These are phyloP conservation scores for Aspergillus cejpii DNA, from an alignment of 2,329 filamentous ascomycete species.

Conservation along the genomic window DNA sequence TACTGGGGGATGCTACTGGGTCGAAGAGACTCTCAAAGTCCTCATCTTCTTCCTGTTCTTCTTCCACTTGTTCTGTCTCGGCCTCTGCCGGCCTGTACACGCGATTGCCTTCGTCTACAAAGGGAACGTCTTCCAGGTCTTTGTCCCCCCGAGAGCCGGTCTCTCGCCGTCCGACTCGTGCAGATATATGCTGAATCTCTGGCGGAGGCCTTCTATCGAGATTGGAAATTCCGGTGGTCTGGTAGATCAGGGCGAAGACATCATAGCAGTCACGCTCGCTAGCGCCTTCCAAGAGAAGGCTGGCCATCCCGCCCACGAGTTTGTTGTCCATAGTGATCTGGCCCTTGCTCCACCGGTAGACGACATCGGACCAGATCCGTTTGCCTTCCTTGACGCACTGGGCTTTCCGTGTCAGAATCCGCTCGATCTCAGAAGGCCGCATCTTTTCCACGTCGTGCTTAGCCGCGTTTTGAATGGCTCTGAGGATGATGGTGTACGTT, in stretches of 20 bases:
- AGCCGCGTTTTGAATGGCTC: slow-evolving; percentile 57
- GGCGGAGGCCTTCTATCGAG: slow-evolving; percentile 23
- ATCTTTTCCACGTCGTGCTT: slow-evolving; percentile 27
- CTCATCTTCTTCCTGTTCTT: slow-evolving; percentile 21
- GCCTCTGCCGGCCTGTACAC: slow-evolving; percentile 17
- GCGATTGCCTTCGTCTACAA: slow-evolving; percentile 24
- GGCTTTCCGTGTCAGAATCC: slow-evolving; percentile 23
- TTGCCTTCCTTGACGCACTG: slow-evolving; percentile 59
- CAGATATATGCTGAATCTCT: slow-evolving; percentile 3
- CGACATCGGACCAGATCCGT: slow-evolving; percentile 72
- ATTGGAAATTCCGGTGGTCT: slow-evolving; percentile 68
- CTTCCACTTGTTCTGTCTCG: slow-evolving; percentile 10
- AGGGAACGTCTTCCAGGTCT: slow-evolving; percentile 25
- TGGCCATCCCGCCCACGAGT: slow-evolving; percentile 74
- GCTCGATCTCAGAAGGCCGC: slow-evolving; percentile 25
- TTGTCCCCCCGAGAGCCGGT: background rate
- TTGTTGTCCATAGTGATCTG: slow-evolving; percentile 67
- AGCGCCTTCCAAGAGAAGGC: slow-evolving; percentile 61
- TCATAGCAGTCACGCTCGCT: slow-evolving; percentile 59
- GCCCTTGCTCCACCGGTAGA: slow-evolving; percentile 67
- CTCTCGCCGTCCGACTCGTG: background rate
- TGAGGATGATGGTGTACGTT: slow-evolving; percentile 79
- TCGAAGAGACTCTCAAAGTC: slow-evolving; percentile 34
- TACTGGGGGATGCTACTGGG: slow-evolving; percentile 19
- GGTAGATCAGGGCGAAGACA: slow-evolving; percentile 67